phyloP scores from a whole-genome alignment of 2,329 filamentous ascomycete genomes.

The Neopestalotiopsis sp. region DNA sequence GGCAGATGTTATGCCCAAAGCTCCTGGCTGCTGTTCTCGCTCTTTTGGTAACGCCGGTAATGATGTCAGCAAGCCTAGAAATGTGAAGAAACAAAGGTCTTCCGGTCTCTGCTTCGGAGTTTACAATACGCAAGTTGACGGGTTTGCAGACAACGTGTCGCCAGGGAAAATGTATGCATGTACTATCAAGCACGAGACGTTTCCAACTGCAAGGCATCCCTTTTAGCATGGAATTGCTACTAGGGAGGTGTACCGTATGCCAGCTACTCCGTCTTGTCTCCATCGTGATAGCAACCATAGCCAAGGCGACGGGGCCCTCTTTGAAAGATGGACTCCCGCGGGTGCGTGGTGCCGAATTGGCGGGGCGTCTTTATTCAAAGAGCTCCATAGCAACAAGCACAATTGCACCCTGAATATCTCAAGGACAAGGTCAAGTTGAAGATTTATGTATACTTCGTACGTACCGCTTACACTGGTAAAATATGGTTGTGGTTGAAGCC shows the following conservation, averaged over 20 bases:
- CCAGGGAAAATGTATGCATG: too few relatives aligned
- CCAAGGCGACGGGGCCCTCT: background rate
- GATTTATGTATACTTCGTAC: background rate
- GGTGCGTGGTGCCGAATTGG: background rate
- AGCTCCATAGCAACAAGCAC: background rate
- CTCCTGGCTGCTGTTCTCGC: background rate
- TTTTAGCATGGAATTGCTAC: too few relatives aligned
- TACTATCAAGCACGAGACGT: background rate
- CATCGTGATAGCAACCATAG: background rate
- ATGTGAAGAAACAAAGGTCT: background rate
- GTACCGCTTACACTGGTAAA: background rate
- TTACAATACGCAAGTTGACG: background rate
- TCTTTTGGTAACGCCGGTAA: background rate
- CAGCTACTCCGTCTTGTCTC: background rate
- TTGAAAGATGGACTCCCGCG: background rate
- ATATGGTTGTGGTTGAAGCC: background rate
- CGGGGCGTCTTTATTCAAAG: background rate
- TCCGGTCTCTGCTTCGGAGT: background rate
- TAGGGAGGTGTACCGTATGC: too few relatives aligned
- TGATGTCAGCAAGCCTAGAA: conserved; percentile 4
- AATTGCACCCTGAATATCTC: background rate
- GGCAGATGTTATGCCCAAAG: background rate
- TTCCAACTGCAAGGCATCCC: background rate
- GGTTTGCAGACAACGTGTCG: background rate
- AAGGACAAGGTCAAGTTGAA: background rate